Evolutionary conservation across 2,329 filamentous ascomycete genomes (phyloP), one percentile per base, ranked within the genome.

Genomic region (Rutstroemia sydowiana): DNA sequence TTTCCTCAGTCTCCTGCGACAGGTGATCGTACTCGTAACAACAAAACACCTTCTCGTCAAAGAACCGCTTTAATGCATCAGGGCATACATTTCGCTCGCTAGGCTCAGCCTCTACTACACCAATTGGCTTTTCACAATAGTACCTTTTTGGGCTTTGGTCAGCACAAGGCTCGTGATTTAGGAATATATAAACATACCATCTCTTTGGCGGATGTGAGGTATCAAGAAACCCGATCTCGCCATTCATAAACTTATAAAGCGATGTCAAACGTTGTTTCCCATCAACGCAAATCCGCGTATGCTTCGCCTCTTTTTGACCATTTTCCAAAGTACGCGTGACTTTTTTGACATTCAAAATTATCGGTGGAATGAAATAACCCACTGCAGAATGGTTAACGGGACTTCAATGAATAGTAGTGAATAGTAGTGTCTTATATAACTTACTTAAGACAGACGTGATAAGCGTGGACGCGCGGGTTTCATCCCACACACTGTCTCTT

Each of bases 211-310:
- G 65, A 9, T 66, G 64, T 3, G 63, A 62, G 21, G 64, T 60
- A 43, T 75, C 73, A 20, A 67, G 62, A 47, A 72, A 72, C 3
- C 70, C 69, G 39, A 76, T 71, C 21, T 68, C 58, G 2, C 73
- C 73, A 20, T 65, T 66, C 55, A 74, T 66, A 45, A 75, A 76
- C 16, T 69, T 70, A 13, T 62, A 59, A 14, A 75, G 63, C 1
- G 72, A 74, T 2, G 71, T 70, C 4, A 76, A 60, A 13, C 73
- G 69, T 57, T 76, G 73, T 59, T 75, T 75, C 3, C 73, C 73
- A 59, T 75, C 72, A 8, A 75, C 68, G 53, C 71, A 74, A 16
- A 71, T 65, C 10, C 70, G 63, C 13, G 30, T 37, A 3, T 10
- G 50, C 52, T 45, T 63, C 59, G 30, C 54, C 57, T 16, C 56